phyloP scores from a whole-genome alignment of 305 asterid genomes.

The Solanum hybrid region DNA sequence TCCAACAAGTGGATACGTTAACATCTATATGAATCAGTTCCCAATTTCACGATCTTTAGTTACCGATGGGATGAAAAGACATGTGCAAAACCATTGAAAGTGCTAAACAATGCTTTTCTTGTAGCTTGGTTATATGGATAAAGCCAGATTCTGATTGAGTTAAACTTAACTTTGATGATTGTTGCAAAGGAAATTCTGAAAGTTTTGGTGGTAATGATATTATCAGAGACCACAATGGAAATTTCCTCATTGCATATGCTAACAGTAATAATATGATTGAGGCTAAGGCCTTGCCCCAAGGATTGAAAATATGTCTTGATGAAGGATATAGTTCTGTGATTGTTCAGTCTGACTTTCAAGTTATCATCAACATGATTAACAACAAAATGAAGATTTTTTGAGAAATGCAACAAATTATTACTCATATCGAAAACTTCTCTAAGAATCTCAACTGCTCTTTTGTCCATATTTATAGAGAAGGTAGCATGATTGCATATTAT shows the following conservation, averaged over 20 bases:
- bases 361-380: background rate
- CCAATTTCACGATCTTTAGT: background rate
- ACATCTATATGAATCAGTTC: background rate
- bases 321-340: background rate
- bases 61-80: background rate
- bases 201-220: background rate
- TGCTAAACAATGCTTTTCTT: background rate
- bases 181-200: background rate
- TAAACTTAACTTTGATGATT: background rate
- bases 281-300: background rate
- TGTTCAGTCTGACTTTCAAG: background rate
- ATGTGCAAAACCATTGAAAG: background rate
- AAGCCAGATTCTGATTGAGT: background rate
- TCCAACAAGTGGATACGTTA: background rate
- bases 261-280: background rate
- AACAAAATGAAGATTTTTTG: background rate
- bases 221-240: background rate
- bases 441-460: background rate
- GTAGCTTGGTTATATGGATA: background rate
- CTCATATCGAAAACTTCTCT: background rate
- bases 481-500: background rate
- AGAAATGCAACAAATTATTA: background rate
- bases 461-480: background rate
- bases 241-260: background rate
- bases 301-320: background rate